Evolutionary conservation across 2,329 filamentous ascomycete genomes (phyloP).

Genomic region (Corinectria fuckeliana): DNA sequence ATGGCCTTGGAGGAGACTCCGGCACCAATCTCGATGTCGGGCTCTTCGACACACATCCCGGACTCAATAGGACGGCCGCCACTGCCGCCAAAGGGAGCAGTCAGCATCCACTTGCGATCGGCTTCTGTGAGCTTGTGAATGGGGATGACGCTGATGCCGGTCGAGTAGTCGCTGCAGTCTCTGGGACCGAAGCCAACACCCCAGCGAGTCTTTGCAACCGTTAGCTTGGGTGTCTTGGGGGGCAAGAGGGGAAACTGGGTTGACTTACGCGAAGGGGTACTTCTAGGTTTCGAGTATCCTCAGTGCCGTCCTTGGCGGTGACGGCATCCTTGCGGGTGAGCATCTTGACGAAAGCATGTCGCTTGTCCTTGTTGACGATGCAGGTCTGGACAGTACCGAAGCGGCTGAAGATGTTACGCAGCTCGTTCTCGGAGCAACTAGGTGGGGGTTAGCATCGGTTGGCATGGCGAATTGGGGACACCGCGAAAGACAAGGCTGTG

Average conservation of each 20-base stretch:
- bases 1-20: slow-evolving; percentile 95
- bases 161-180: slow-evolving; percentile 95
- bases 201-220: slow-evolving; percentile 78
- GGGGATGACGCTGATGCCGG: slow-evolving; percentile 90
- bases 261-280: slow-evolving; percentile 73
- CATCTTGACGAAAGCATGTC: slow-evolving; percentile 99
- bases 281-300: slow-evolving; percentile 74
- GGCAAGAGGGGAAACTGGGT: background rate
- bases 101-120: slow-evolving; percentile 96
- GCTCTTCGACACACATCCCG: slow-evolving; percentile 92
- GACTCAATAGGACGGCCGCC: slow-evolving; percentile 81
- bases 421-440: slow-evolving; percentile 79
- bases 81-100: slow-evolving; percentile 90
- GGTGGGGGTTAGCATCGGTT: slow-evolving; percentile 34
- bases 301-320: slow-evolving; percentile 84
- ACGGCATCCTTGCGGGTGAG: slow-evolving; percentile 86
- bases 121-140: slow-evolving; percentile 93
- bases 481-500: slow-evolving; percentile 15
- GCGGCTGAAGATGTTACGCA: slow-evolving; percentile 79
- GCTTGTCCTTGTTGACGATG: slow-evolving; percentile 97
- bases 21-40: slow-evolving; percentile 97
- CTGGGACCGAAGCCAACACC: slow-evolving; percentile 96
- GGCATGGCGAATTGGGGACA: slow-evolving; percentile 33
- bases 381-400: slow-evolving; percentile 94
- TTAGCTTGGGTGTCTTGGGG: slow-evolving; percentile 31